Conservation (phyloP, 345 rosid species). For the Carallia brachiata region DNA sequence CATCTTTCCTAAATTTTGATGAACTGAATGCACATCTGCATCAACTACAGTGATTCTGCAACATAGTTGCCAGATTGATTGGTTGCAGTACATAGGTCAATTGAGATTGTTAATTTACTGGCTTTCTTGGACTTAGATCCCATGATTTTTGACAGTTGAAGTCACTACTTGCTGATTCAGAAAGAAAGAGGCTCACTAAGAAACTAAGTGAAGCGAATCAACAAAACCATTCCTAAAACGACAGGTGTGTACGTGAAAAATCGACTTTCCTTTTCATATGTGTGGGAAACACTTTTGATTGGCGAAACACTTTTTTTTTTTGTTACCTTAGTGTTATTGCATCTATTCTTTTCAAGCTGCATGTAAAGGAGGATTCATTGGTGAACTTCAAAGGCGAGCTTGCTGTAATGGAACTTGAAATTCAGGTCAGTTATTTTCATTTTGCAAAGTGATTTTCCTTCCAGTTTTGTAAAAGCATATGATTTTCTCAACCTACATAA, state of each 20-base stretch:
- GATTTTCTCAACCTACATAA: neutral
- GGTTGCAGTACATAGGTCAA: neutral
- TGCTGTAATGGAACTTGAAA: conserved; percentile 76
- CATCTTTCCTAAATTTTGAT: too few relatives aligned
- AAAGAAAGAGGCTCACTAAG: conserved; percentile 61
- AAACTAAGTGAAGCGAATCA: conserved; percentile 96
- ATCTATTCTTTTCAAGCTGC: conserved; percentile 45
- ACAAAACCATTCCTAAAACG: conserved; percentile 81
- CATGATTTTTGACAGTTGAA: conserved; percentile 44
- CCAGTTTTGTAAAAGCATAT: neutral
- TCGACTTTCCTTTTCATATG: neutral
- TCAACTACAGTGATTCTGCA: too few relatives aligned
- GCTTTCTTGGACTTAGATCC: neutral
- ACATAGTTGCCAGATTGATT: neutral
- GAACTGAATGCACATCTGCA: too few relatives aligned
- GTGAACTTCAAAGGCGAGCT: conserved; percentile 69
- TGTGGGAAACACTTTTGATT: neutral
- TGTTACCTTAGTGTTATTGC: conserved; percentile 1
- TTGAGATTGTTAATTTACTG: neutral
- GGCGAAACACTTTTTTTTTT: neutral
- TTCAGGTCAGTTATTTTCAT: conserved; percentile 49
- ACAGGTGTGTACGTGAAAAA: conserved; percentile 46
- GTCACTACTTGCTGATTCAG: conserved; percentile 61
- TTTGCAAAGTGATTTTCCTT: neutral
- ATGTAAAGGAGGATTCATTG: conserved; percentile 52